Evolutionary conservation across 371 early-diverging fungal genomes (phyloP), one percentile per base, ranked within the genome.

Genomic region (Rhizopus sp.): DNA sequence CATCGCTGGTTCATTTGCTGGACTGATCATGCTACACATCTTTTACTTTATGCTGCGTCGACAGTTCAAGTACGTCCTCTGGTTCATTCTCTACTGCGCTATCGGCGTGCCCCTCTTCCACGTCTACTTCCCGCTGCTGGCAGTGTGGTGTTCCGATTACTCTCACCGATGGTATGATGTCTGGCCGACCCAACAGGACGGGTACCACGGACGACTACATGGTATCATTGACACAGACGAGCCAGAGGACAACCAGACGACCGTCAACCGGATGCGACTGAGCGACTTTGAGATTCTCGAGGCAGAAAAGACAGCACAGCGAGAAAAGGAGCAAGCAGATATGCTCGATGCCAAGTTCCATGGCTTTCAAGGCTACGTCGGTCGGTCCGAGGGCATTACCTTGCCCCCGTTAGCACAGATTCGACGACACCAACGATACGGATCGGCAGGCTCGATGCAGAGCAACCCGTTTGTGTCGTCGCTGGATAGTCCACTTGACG

Each of bases 101-200:
- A 48, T 72, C 23, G 62, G 72, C 1, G 64, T 77, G 1, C 80
- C 77, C 4, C 46, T 80, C 7, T 80, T 73, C 55, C 67, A 62
- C 23, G 51, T 77, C 3, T 77, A 71, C 64, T 80, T 77, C 31
- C 77, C 77, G 7, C 29, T 80, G n/a, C 59, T 73, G 30, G 71
- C 77, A 1, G 37, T 67, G 5, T 77, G 77, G 77, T 59, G 58
- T 5, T 60, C 65, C 3, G 65, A 80, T 50, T 57, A 68, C 47
- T 69, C 68, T 4, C 52, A 68, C 17, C 55, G 59, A 6, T 80
- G 80, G 80, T 77, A 73, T 35, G 80, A 80, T 50, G 66, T 75
- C 3, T 80, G 77, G 77, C 75, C 75, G 1, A 75, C 75, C 0
- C 30, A 39, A 29, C 31, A 41, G n/a, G 40, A 47, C 5, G 63